Conservation (phyloP, 345 rosid genomes). For the Sisymbrium irio region DNA sequence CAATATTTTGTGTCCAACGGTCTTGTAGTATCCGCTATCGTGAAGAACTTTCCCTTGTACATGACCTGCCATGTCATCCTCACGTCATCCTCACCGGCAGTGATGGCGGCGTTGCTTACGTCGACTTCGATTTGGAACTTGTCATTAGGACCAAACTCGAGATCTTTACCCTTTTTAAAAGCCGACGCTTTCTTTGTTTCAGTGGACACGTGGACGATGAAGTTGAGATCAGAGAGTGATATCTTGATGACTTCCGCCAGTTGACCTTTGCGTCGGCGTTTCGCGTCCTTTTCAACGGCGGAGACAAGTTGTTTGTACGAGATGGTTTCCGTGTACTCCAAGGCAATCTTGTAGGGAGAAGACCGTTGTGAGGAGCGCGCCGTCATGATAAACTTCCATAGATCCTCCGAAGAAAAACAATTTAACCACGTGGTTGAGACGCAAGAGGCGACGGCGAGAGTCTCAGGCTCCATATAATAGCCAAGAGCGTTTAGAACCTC, state of each 20-base stretch:
- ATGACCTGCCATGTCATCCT: slow-evolving; percentile 14
- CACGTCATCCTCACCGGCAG: neutral
- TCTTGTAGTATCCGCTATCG: neutral
- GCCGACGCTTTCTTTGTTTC: neutral
- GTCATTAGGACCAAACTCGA: neutral
- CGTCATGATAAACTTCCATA: slow-evolving; percentile 6
- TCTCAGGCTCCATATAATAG: slow-evolving; percentile 4
- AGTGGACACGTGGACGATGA: neutral
- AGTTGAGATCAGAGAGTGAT: slow-evolving; percentile 12
- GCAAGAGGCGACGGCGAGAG: slow-evolving; percentile 21
- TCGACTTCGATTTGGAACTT: slow-evolving; percentile 21
- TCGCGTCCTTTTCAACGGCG: neutral
- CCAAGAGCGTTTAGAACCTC: slow-evolving; percentile 3
- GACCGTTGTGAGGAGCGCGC: neutral
- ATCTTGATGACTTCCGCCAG: neutral
- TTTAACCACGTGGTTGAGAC: slow-evolving; percentile 21
- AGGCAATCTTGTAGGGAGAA: neutral
- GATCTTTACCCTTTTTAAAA: slow-evolving; percentile 4
- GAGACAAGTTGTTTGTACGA: slow-evolving; percentile 12
- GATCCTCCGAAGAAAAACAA: slow-evolving; percentile 10
- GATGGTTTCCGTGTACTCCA: neutral
- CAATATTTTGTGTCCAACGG: neutral
- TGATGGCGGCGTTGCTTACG: neutral
- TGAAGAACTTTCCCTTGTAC: neutral
- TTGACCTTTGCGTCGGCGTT: slow-evolving; percentile 14